A percentile compares a stretch with the other conserved stretches of the same genome.
These are phyloP conservation scores for Pythium periplocum DNA, from an alignment of 352 stramenopile species.

Conservation along the genomic window DNA sequence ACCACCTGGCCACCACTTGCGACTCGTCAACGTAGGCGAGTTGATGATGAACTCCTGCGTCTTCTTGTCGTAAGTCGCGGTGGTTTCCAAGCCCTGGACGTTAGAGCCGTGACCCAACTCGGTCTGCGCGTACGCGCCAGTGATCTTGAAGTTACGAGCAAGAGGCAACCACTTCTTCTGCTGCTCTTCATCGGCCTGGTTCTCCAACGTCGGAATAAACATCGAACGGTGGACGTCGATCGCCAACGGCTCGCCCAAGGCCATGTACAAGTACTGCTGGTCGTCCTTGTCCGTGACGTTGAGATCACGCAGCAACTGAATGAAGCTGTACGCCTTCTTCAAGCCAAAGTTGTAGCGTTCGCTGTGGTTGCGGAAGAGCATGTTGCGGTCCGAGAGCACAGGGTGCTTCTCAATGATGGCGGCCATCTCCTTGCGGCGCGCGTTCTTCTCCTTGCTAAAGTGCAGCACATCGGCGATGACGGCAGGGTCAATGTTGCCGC, in stretches of 20 bases:
- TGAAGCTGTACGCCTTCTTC: slow-evolving; percentile 33
- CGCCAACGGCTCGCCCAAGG: slow-evolving; percentile 35
- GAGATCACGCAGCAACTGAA: slow-evolving; percentile 18
- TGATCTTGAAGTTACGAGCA: slow-evolving; percentile 54
- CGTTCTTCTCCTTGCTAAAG: slow-evolving; percentile 23
- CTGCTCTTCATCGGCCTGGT: slow-evolving; percentile 58
- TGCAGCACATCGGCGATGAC: slow-evolving; percentile 34
- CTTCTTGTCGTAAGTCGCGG: slow-evolving; percentile 86
- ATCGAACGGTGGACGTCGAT: slow-evolving; percentile 54
- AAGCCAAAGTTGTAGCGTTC: slow-evolving; percentile 29
- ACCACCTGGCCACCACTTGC: slow-evolving; percentile 96
- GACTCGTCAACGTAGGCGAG: slow-evolving; percentile 90
- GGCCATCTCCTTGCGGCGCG: slow-evolving; percentile 34
- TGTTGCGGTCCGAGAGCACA: slow-evolving; percentile 27
- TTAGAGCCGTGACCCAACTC: slow-evolving; percentile 95
- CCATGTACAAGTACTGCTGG: slow-evolving; percentile 19
- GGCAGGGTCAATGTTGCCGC: slow-evolving; percentile 33
- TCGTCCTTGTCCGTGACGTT: slow-evolving; percentile 24
- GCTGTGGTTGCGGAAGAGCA: slow-evolving; percentile 31
- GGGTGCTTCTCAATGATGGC: slow-evolving; percentile 29
- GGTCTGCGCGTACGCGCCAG: slow-evolving; percentile 94
- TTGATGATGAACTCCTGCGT: slow-evolving; percentile 92
- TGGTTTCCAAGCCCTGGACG: slow-evolving; percentile 88
- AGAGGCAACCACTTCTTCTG: slow-evolving; percentile 58
- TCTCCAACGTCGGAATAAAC: slow-evolving; percentile 65